Evolutionary conservation across 139 green algal genomes (phyloP), one percentile per base, ranked within the genome.

Genomic region (Gonium pectorale): DNA sequence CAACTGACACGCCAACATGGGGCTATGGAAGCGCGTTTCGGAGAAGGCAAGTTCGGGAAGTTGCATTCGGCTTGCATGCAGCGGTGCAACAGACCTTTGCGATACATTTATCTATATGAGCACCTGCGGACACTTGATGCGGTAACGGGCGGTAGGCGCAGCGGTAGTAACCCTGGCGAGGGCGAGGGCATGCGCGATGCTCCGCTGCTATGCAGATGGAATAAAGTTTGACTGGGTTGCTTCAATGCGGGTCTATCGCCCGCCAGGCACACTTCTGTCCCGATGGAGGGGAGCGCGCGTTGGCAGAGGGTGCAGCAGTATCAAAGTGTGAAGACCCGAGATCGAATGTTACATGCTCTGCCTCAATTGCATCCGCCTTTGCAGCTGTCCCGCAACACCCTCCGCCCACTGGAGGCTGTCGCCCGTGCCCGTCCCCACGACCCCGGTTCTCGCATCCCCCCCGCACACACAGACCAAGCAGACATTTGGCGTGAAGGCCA

Each of bases 11-110:
- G 13, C 17, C 49, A 64, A 9, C 64, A 85, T 85, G 79, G 79
- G 79, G 0, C 9, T 85, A 41, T 85, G 79, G 79, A 85, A 85
- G 79, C 79, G 79, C 17, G 64, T 85, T 5, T 59, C 79, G 1
- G 79, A 85, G n/a, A 67, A 56, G 79, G 79, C 68, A 31, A 68
- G 74, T 60, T 13, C 5, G 11, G 9, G 35, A 27, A n/a, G 33
- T 8, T 15, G 33, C 13, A 6, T n/a, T n/a, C 15, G 63, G 33
- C 33, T 29, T 66, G 56, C 24, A 35, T 56, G 49, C 49, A 56
- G 49, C 49, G 49, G 49, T 26, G 49, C 49, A 56, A 56, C 49
- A n/a, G 49, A 56, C 49, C 13, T 56, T 56, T 13, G 13, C 49
- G 49, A 56, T 56, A 56, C 49, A 56, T 56, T 56, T 13, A 13